Evolutionary conservation across 2,329 filamentous ascomycete genomes (phyloP), one percentile per base, ranked within the genome.

Genomic region (Arthrocladium fulminans): DNA sequence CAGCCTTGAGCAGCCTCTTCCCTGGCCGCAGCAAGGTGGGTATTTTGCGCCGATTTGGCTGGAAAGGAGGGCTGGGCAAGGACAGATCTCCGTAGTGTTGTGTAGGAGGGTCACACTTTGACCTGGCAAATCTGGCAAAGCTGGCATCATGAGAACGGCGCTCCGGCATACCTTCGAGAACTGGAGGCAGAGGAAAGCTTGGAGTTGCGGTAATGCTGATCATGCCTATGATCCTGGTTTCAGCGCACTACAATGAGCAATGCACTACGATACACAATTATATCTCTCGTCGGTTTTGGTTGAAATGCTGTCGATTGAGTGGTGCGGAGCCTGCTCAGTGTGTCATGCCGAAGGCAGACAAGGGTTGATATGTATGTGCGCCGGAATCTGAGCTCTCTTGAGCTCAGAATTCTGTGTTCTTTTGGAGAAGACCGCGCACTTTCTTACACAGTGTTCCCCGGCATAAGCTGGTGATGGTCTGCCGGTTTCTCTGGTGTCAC

Each of bases 151-250:
- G 20, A 17, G 19, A 19, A 19, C 29, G 44, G n/a, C 34, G 12
- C 9, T n/a, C 10, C 4, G 22, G 8, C 20, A 20, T 15, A 22
- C 34, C 7, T n/a, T 29, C 20, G 12, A 65, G 67, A 27, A 63
- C 57, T 4, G 65, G 61, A 19, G 66, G 67, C 27, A 68, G 54
- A 2, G 66, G 61, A 29, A 63, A 61, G 13, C 65, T 62, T 12
- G 67, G 66, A 6, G 54, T 50, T 25, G 66, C 65, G 20, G 63
- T 52, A 2, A 60, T 51, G 60, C 65, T 49, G 59, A 10, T 35
- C 61, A 59, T 23, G 52, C 40, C 24, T 53, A 57, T 51, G 48
- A 29, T 52, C 57, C 39, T 10, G 34, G 39, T 4, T 17, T 24
- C 3, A 29, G 6, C 12, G 44, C n/a, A 20, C 20, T 38, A n/a